Evolutionary conservation across 306 rosid species (phyloP), one percentile per base, ranked within the genome.

Genomic region (Sindora glabra): DNA sequence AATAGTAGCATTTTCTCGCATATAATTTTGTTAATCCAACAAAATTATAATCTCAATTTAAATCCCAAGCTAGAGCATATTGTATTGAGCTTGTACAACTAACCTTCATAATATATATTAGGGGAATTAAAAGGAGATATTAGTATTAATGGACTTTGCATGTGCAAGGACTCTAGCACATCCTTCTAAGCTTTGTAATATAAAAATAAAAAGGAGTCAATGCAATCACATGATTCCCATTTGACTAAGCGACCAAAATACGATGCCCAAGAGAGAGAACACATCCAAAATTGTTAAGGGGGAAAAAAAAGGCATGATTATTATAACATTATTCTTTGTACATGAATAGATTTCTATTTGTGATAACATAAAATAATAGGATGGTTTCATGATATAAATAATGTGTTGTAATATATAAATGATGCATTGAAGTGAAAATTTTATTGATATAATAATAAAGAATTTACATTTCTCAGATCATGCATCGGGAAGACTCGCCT

Each of bases 41-140:
- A 52, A n/a, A n/a, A n/a, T n/a, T n/a, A n/a, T n/a, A n/a, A 48
- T 41, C 8, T 27, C 23, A 69, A 26, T 33, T 21, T 29, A 59
- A 56, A 52, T 38, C 49, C n/a, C n/a, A 56, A 67, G 15, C 17
- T 10, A 51, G 18, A 27, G 54, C 16, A n/a, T n/a, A 36, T 38
- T 33, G 17, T 34, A 56, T 55, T 16, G 58, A 25, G 18, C 41
- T 3, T 51, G 67, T 63, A 73, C 47, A 41, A 80, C 83, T 34
- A 25, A 92, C 98, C 98, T 88, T 92, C 98, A 76, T 88, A 92
- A 74, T 88, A 79, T 75, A 92, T 86, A 67, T 88, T 92, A 33
- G 92, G 83, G 32, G 95, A 96, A 71, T 88, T 88, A 68, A 92
- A 92, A 39, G 96, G 88, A 64, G 92, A 83, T 73, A 75, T 88